phyloP scores from a whole-genome alignment of 306 rosid genomes.

The Glycine soja region DNA sequence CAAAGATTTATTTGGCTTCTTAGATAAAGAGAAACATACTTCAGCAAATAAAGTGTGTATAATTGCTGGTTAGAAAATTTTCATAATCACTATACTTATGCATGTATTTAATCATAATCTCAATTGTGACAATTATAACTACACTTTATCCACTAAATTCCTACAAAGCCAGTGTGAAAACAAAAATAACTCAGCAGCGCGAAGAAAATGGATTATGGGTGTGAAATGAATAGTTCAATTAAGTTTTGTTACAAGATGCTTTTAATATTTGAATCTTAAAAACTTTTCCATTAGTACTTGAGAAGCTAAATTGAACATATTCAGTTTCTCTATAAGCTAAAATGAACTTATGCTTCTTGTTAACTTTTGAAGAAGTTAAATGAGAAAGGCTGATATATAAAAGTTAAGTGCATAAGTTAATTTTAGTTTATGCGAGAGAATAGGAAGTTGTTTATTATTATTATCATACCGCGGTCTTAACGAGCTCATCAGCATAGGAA shows the following conservation, averaged over 20 bases:
- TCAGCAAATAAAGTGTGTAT: not conserved
- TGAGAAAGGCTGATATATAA: not conserved
- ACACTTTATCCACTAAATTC: not conserved
- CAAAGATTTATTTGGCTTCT: slow-evolving; percentile 5
- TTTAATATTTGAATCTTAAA: not conserved
- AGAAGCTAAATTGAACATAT: not conserved
- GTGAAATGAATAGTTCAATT: not conserved
- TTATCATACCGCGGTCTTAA: slow-evolving; percentile 82
- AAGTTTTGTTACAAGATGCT: not conserved
- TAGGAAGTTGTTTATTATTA: not conserved
- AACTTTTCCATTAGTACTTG: not conserved
- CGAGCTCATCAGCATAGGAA: slow-evolving; percentile 82
- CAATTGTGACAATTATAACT: not conserved
- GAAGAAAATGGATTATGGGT: not conserved
- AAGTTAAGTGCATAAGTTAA: not conserved
- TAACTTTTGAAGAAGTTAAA: not conserved
- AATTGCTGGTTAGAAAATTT: not conserved
- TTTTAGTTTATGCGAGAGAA: not conserved
- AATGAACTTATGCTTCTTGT: not conserved
- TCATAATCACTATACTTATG: not conserved
- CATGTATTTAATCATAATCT: not conserved
- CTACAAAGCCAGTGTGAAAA: not conserved
- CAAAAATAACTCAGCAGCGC: not conserved
- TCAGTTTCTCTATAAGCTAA: not conserved
- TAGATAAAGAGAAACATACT: not conserved